A percentile compares a stretch with the other conserved stretches of the same genome.
Evolutionary conservation across 1,139 yeast species (phyloP).

Genomic region (Nadsonia starkeyi-henricii): DNA sequence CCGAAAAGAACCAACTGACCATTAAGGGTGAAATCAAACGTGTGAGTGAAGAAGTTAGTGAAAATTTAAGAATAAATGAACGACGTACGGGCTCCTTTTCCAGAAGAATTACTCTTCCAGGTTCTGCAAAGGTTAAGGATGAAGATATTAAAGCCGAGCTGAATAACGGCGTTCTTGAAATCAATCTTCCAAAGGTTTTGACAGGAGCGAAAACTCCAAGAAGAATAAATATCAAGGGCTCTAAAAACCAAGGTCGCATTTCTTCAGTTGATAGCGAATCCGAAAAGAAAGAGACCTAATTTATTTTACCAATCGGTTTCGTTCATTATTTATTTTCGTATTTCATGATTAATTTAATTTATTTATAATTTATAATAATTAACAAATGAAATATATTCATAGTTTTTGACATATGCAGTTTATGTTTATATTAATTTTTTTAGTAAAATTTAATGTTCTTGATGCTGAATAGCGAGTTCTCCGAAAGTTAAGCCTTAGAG

Average conservation of each 20-base stretch:
- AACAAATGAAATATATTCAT: too few relatives aligned
- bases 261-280: too few relatives aligned
- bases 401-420: too few relatives aligned
- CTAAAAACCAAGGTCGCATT: too few relatives aligned
- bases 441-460: too few relatives aligned
- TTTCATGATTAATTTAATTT: too few relatives aligned
- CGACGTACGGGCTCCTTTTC: constrained; percentile 28
- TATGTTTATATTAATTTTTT: too few relatives aligned
- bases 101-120: constrained; percentile 40
- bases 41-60: constrained; percentile 3
- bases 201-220: constrained; percentile 3
- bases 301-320: too few relatives aligned
- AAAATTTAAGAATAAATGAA: constrained; percentile 9
- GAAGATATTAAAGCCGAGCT: constrained; percentile 39
- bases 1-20: constrained; percentile 1
- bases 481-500: not conserved
- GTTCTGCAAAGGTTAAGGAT: constrained; percentile 35
- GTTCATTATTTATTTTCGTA: too few relatives aligned
- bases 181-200: constrained; percentile 33
- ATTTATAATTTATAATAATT: too few relatives aligned
- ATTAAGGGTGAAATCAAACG: constrained; percentile 5
- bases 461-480: too few relatives aligned
- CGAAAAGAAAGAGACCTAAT: too few relatives aligned
- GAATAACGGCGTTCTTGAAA: constrained; percentile 37
- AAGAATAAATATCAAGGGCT: not conserved